A percentile compares a stretch with the other conserved stretches of the same genome.
These are phyloP conservation scores for Leishmania braziliensis DNA, from an alignment of 208 protist genomes.

Conservation along the genomic window DNA sequence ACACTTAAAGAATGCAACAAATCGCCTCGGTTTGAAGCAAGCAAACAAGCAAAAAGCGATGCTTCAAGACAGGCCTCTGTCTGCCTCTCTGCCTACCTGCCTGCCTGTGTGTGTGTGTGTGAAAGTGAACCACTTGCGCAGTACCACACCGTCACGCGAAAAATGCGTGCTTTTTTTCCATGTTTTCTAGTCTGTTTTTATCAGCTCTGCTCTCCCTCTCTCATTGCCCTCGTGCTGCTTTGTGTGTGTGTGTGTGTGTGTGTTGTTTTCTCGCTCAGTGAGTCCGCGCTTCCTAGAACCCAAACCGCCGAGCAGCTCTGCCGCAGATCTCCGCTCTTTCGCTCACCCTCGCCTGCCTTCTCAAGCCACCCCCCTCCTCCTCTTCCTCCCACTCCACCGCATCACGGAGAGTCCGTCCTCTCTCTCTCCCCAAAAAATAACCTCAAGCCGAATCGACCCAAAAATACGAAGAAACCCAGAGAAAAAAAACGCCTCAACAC, in stretches of 20 bases:
- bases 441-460: background rate
- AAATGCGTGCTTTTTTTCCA: background rate
- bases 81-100: no score
- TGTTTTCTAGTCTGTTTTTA: conserved; percentile 1
- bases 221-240: no score
- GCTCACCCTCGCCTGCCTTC: background rate
- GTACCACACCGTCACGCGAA: no score
- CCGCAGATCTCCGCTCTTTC: background rate
- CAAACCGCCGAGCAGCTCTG: background rate
- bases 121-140: no score
- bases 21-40: no score
- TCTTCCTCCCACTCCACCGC: background rate
- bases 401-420: background rate
- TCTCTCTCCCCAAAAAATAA: background rate
- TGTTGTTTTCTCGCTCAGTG: background rate
- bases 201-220: background rate
- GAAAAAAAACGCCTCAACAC: no score
- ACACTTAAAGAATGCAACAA: background rate
- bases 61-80: no score
- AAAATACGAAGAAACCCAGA: background rate
- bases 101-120: no score
- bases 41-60: no score
- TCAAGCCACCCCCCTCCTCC: background rate
- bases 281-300: background rate
- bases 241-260: no score